A percentile compares a stretch with the other conserved stretches of the same genome.
phyloP scores from a whole-genome alignment of 1,139 yeast species.

The Sporopachydermia cereana region DNA sequence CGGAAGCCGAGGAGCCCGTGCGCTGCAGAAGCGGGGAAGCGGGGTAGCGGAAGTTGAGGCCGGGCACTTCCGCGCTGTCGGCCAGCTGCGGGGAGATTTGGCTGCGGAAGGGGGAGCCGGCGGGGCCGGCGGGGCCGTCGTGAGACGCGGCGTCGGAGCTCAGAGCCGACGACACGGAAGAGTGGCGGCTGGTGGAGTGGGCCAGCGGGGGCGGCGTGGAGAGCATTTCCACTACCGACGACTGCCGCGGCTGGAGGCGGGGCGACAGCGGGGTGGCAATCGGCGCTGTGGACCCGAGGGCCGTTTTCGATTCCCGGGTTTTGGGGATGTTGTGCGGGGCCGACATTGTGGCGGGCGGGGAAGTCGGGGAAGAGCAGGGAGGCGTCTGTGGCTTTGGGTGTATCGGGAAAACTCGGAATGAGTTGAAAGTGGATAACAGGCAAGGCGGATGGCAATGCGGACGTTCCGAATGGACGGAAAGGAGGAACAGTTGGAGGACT shows the following conservation, averaged over 20 bases:
- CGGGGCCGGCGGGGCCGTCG: conserved; percentile 9
- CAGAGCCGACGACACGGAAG: conserved; percentile 29
- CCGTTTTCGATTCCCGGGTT: neutral
- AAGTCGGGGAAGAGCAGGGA: too few species aligned
- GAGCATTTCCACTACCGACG: conserved; percentile 72
- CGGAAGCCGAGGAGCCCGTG: conserved; percentile 10
- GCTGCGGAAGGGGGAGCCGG: conserved; percentile 7
- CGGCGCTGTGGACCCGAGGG: neutral
- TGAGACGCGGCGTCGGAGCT: conserved; percentile 14
- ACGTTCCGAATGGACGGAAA: too few species aligned
- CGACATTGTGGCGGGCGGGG: too few species aligned
- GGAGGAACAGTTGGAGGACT: too few species aligned
- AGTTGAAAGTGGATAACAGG: too few species aligned
- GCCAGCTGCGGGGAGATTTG: conserved; percentile 15
- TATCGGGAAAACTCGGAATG: too few species aligned
- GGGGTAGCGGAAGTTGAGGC: conserved; percentile 6
- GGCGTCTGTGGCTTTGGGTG: too few species aligned
- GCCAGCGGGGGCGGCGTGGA: conserved; percentile 73
- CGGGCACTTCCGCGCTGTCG: conserved; percentile 11
- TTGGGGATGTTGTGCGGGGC: neutral
- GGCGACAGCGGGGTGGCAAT: neutral
- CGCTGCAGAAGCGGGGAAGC: conserved; percentile 13
- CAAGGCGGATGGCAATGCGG: too few species aligned
- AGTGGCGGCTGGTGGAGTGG: conserved; percentile 27
- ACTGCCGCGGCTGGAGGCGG: conserved; percentile 31